These are phyloP conservation scores for Solanum etuberosum DNA, from an alignment of 257 asterid species.

Conservation along the genomic window DNA sequence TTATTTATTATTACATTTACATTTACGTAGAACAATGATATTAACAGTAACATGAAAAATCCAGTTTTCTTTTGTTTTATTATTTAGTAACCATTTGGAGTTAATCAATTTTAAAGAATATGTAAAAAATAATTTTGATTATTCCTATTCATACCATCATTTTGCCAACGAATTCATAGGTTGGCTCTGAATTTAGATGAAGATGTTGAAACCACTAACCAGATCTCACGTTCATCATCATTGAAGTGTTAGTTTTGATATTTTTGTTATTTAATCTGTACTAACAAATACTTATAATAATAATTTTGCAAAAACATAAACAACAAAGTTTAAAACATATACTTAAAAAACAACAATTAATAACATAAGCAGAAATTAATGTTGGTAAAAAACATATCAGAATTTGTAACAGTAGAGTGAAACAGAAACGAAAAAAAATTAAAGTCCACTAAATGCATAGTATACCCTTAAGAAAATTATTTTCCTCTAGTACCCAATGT, in stretches of 20 bases:
- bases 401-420: too few relatives aligned
- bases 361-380: too few relatives aligned
- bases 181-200: too few relatives aligned
- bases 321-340: neutral
- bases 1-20: too few relatives aligned
- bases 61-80: neutral
- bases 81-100: neutral
- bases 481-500: neutral
- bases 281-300: too few relatives aligned
- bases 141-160: neutral
- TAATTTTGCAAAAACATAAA: too few relatives aligned
- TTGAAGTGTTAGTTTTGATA: neutral
- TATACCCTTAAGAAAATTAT: too few relatives aligned
- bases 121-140: neutral
- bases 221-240: neutral
- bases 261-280: too few relatives aligned
- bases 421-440: too few relatives aligned
- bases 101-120: neutral
- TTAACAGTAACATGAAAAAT: too few relatives aligned
- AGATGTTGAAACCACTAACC: neutral
- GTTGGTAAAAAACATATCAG: too few relatives aligned
- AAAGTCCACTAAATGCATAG: too few relatives aligned
- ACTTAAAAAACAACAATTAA: neutral
- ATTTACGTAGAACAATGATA: neutral
- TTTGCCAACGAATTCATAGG: neutral